Percentiles rank a stretch among this genome's conserved stretches.
Evolutionary conservation across 495 filamentous ascomycete species (phyloP).

Genomic region (Aspergillus mulundensis): DNA sequence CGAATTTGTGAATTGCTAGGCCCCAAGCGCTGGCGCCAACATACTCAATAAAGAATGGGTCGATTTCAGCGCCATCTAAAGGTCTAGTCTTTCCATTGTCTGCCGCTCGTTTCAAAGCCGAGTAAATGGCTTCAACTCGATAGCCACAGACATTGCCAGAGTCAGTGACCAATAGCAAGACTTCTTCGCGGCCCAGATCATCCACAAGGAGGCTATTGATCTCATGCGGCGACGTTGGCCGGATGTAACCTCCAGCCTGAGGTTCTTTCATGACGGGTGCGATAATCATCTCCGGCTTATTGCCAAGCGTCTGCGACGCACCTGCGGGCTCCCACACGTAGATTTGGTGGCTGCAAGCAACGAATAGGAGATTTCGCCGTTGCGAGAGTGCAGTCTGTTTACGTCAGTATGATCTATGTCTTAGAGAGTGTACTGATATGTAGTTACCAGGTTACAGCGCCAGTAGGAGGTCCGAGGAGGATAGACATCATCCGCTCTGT

Average conservation of each 20-base stretch:
- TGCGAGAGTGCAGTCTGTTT: constrained; percentile 52
- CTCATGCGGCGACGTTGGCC: constrained; percentile 56
- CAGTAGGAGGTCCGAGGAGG: constrained; percentile 35
- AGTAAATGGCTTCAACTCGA: constrained; percentile 56
- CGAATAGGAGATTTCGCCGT: constrained; percentile 66
- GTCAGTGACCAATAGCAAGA: constrained; percentile 72
- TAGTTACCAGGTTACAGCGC: constrained; percentile 51
- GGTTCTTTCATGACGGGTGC: constrained; percentile 52
- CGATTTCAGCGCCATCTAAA: constrained; percentile 28
- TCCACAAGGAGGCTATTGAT: constrained; percentile 79
- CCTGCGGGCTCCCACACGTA: constrained; percentile 70
- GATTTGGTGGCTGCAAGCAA: constrained; percentile 67
- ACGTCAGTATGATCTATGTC: constrained; percentile 2
- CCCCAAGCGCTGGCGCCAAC: constrained; percentile 85
- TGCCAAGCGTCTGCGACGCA: constrained; percentile 59
- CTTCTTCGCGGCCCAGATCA: constrained; percentile 74
- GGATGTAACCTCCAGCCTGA: constrained; percentile 51
- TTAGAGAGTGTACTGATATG: not conserved
- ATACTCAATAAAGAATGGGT: constrained; percentile 68
- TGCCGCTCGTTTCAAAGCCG: constrained; percentile 35
- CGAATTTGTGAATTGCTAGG: constrained; percentile 73
- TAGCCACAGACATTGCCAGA: constrained; percentile 88
- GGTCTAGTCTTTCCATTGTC: constrained; percentile 22
- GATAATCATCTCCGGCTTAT: constrained; percentile 61
- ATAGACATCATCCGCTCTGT: constrained; percentile 27